A percentile compares a stretch with the other conserved stretches of the same genome.
phyloP scores from a whole-genome alignment of 1,284 basidiomycete genomes.

The Phylloporus sp. region DNA sequence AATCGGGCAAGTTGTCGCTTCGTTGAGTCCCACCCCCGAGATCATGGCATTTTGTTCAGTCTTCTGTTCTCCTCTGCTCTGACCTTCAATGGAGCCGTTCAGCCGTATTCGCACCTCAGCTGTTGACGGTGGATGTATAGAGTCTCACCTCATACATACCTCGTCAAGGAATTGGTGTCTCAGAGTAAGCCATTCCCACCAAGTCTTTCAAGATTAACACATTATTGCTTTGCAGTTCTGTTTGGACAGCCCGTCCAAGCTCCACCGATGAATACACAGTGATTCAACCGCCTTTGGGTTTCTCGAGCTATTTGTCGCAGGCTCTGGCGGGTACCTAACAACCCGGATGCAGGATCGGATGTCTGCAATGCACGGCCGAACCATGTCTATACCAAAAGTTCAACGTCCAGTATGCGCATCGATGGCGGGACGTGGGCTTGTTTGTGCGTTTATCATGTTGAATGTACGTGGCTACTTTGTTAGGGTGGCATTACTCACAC shows the following conservation, averaged over 20 bases:
- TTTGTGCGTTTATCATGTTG: slow-evolving; percentile 53
- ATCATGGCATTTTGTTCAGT: slow-evolving; percentile 70
- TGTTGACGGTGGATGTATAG: slow-evolving; percentile 90
- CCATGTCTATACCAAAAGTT: slow-evolving; percentile 51
- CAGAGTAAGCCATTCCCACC: slow-evolving; percentile 45
- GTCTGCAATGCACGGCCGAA: slow-evolving; percentile 73
- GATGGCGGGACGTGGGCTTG: slow-evolving; percentile 60
- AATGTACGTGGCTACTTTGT: slow-evolving; percentile 50
- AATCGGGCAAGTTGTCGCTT: slow-evolving; percentile 69
- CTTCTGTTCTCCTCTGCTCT: slow-evolving; percentile 76
- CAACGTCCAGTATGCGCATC: slow-evolving; percentile 58
- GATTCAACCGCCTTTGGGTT: slow-evolving; percentile 75
- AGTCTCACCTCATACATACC: slow-evolving; percentile 80
- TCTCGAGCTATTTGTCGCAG: slow-evolving; percentile 72
- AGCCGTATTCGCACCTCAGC: slow-evolving; percentile 69
- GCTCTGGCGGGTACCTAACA: slow-evolving; percentile 82
- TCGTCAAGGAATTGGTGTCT: slow-evolving; percentile 65
- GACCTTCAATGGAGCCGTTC: slow-evolving; percentile 72
- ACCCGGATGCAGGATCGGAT: slow-evolving; percentile 67
- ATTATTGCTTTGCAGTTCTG: slow-evolving; percentile 23
- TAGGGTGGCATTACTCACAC: neutral
- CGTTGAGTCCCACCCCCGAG: slow-evolving; percentile 71
- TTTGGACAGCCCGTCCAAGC: slow-evolving; percentile 70
- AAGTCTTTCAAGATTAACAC: neutral
- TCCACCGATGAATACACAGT: slow-evolving; percentile 66